Conservation (phyloP, 2,329 filamentous ascomycete genomes). For the Magnaporthiopsis rhizophila region DNA sequence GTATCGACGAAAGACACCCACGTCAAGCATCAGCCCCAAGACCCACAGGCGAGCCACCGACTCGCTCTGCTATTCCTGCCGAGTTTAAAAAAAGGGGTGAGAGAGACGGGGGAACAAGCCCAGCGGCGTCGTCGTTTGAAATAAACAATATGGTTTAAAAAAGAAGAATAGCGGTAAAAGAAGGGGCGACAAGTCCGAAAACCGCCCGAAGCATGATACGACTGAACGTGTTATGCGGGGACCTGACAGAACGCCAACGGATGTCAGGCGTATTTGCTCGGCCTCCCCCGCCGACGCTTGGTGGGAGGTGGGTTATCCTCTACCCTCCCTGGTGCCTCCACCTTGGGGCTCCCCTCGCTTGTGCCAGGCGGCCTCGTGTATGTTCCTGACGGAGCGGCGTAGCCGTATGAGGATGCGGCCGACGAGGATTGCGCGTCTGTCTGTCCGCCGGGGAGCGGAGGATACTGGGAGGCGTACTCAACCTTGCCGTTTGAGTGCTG, state of each 20-base stretch:
- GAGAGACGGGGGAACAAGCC: too few species aligned
- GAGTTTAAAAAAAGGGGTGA: too few species aligned
- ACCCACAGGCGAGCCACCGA: too few species aligned
- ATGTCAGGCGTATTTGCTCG: conserved; percentile 4
- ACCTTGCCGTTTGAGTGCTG: conserved; percentile 4
- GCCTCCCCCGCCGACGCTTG: conserved; percentile 3
- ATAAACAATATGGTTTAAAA: too few species aligned
- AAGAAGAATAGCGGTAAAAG: too few species aligned
- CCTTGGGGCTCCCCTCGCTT: neutral
- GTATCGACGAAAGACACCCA: too few species aligned
- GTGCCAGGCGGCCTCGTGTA: neutral
- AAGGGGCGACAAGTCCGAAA: too few species aligned
- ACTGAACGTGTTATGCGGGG: neutral
- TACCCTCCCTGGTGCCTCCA: neutral
- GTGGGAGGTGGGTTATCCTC: conserved; percentile 5
- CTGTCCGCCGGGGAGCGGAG: conserved; percentile 3
- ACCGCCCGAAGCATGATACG: too few species aligned
- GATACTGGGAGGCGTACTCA: conserved; percentile 3
- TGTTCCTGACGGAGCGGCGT: neutral
- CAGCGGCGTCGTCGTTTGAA: too few species aligned
- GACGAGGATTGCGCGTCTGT: neutral
- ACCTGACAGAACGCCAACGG: neutral
- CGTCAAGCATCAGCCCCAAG: too few species aligned
- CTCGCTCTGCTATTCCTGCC: too few species aligned
- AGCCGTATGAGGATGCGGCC: neutral